phyloP scores from a whole-genome alignment of 164 flowering plant genomes.

The Sextonia rubra region DNA sequence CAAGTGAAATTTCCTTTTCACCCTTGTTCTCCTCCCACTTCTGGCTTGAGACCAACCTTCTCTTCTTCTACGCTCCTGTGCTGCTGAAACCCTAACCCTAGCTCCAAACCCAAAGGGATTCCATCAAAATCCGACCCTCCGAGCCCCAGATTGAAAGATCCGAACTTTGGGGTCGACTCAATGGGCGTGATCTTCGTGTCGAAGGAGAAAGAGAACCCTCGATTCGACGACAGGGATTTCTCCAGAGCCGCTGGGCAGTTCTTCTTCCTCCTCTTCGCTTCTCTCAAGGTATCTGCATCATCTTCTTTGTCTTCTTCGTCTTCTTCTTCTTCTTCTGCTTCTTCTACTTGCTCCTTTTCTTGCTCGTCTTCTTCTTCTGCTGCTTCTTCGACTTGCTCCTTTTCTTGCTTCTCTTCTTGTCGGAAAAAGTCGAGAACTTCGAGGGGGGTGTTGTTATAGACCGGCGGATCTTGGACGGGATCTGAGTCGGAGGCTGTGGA shows the following conservation, averaged over 20 bases:
- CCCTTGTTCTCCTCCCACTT: background rate
- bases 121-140: background rate
- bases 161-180: slow-evolving; percentile 9
- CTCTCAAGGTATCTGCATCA: background rate
- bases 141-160: background rate
- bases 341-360: background rate
- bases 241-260: slow-evolving; percentile 5
- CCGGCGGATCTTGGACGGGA: background rate
- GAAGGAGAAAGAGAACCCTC: slow-evolving; percentile 7
- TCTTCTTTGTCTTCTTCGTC: background rate
- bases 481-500: background rate
- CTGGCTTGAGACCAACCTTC: background rate
- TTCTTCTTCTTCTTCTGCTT: background rate
- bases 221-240: slow-evolving; percentile 5
- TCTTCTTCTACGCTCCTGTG: no score
- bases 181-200: slow-evolving; percentile 1
- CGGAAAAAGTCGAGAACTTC: background rate
- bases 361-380: background rate
- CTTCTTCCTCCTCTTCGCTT: slow-evolving; percentile 5
- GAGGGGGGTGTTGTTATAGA: background rate
- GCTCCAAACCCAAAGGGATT: background rate
- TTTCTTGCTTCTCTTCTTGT: background rate
- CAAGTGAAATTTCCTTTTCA: background rate
- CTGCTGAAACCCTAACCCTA: background rate
- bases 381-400: background rate